Evolutionary conservation across 2,329 filamentous ascomycete genomes (phyloP).

Genomic region (Sclerotiophoma versabilis): DNA sequence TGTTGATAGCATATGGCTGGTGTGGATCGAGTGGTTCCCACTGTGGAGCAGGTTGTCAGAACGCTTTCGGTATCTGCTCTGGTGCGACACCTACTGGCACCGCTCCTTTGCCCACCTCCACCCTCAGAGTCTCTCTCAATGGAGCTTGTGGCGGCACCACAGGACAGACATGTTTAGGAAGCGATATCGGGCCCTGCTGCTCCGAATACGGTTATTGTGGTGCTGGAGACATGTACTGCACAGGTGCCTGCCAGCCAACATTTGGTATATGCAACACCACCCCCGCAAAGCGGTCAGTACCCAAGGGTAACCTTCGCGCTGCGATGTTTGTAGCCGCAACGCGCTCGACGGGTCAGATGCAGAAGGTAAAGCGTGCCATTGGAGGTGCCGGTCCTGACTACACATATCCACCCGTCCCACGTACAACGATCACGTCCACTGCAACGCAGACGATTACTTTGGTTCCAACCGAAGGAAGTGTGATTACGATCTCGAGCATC

Average conservation of each 20-base stretch:
- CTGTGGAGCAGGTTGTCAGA: slow-evolving; percentile 20
- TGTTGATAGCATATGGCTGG: slow-evolving; percentile 18
- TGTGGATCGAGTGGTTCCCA: slow-evolving; percentile 14
- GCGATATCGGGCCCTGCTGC: slow-evolving; percentile 12
- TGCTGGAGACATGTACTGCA: slow-evolving; percentile 1
- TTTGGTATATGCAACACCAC: slow-evolving; percentile 50
- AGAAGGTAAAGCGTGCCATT: slow-evolving; percentile 12
- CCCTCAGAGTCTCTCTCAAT: slow-evolving; percentile 7
- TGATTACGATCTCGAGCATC: slow-evolving; percentile 3
- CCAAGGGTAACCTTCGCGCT: slow-evolving; percentile 20
- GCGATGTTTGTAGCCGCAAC: slow-evolving; percentile 13
- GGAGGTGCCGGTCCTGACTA: slow-evolving; percentile 24
- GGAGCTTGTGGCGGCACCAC: slow-evolving; percentile 17
- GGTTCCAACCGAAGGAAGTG: neutral
- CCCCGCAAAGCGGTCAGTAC: slow-evolving; percentile 29
- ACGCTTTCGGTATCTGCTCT: slow-evolving; percentile 18
- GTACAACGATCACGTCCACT: slow-evolving; percentile 15
- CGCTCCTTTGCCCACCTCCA: slow-evolving; percentile 20
- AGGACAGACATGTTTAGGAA: slow-evolving; percentile 16
- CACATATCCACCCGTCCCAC: slow-evolving; percentile 23
- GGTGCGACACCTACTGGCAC: slow-evolving; percentile 14
- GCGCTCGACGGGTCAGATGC: slow-evolving; percentile 2
- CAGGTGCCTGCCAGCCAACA: slow-evolving; percentile 19
- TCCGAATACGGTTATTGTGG: slow-evolving; percentile 12
- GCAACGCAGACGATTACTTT: slow-evolving; percentile 8